Base-by-base conservation (phyloP, 78 protist species). In the Thecamonas trahens region DNA sequence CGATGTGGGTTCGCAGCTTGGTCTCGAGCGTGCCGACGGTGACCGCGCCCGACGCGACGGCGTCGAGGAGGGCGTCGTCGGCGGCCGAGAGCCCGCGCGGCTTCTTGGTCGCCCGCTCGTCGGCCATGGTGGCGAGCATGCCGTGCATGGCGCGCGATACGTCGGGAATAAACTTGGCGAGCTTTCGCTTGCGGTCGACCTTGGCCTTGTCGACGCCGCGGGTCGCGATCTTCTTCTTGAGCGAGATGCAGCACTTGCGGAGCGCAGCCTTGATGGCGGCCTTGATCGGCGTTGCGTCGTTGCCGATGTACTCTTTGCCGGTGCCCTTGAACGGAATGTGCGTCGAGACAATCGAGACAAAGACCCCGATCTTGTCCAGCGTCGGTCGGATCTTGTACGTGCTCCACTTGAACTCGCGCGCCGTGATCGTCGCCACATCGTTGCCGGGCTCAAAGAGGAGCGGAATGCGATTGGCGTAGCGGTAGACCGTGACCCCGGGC, bases 261-360 rank as follows among this genome's bases (percentile, higher is more conserved):
- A 61, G 3, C 15, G 39, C 2, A 9, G 11, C 39, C 62, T 74
- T 64, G 52, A 74, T 72, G 14, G 70, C 55, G 29, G 9, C 61
- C 15, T 55, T 32, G 28, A 82, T 60, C 37, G 32, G 67, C 32
- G 24, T 32, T 20, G 32, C 61, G 42, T 82, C 87, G 53, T 70
- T 77, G 4, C 82, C 82, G 38, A 82, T 75, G 57, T 75, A 82
- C 59, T 82, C 87, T 54, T 82, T 82, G 22, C 81, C 79, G 18
- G 87, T 82, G 32, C 87, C 87, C 60, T 82, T 82, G 76, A 82
- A 82, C 32, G 87, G 87, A 2, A 82, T 70, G 61, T 82, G 74
- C 29, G 87, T 82, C 70, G 63, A 39, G 35, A 82, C 87, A 28
- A 82, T 69, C 13, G 63, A 38, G 28, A 82, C 87, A 45, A 82